Conservation (phyloP, 1,284 basidiomycete species). For the Melampsora occidentalis region DNA sequence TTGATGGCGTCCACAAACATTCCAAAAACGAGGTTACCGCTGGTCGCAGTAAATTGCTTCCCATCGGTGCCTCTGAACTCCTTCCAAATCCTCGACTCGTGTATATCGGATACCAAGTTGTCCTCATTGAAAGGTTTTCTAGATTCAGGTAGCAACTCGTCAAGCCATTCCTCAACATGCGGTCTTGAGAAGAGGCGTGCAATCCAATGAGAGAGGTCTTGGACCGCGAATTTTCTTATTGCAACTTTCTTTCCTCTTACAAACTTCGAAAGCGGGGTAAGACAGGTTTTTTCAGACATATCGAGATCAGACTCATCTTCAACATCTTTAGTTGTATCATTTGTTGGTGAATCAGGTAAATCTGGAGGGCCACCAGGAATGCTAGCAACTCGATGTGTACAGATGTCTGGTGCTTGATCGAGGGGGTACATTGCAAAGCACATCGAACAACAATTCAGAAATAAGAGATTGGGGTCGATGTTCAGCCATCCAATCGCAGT, state of each 20-base stretch:
- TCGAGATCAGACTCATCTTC: not conserved
- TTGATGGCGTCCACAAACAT: slow-evolving; percentile 18
- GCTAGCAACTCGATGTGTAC: no score
- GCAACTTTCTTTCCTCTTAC: not conserved
- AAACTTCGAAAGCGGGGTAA: not conserved
- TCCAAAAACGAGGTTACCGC: not conserved
- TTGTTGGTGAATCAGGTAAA: not conserved
- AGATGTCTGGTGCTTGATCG: no score
- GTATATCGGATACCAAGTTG: not conserved
- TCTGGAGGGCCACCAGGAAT: no score
- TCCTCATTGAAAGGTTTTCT: not conserved
- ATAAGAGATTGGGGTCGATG: not conserved
- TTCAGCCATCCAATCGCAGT: not conserved
- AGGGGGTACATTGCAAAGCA: not conserved
- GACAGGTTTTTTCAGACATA: not conserved
- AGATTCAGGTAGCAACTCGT: not conserved
- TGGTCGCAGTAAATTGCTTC: not conserved
- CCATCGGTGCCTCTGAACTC: not conserved
- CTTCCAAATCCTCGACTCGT: slow-evolving; percentile 1
- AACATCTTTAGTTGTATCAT: no score
- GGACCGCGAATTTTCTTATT: not conserved
- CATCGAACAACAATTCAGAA: not conserved
- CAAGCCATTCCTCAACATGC: not conserved
- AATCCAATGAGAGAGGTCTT: slow-evolving; percentile 15
- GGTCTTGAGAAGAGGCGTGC: not conserved